Conservation (phyloP, 2,329 filamentous ascomycete species). For the Diaporthe humulicola region DNA sequence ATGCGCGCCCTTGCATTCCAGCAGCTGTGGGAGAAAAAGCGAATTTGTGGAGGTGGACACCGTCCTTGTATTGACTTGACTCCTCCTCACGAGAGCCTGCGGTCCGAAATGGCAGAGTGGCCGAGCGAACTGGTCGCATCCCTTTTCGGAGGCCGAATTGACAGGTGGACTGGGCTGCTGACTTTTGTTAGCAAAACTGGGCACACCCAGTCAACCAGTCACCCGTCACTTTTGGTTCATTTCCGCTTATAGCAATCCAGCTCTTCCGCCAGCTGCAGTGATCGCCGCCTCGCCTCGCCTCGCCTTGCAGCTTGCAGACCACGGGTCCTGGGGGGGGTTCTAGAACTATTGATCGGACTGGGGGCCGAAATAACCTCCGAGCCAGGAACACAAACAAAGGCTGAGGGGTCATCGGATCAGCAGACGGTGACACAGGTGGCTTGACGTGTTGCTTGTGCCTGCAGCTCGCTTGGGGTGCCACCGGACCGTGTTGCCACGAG, state of each 20-base stretch:
- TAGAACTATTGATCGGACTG: conserved; percentile 25
- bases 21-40: neutral
- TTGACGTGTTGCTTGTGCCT: conserved; percentile 7
- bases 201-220: conserved; percentile 2
- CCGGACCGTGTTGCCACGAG: conserved; percentile 19
- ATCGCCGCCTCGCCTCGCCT: conserved; percentile 22
- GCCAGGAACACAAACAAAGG: neutral
- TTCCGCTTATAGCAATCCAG: conserved; percentile 22
- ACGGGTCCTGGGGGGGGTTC: conserved; percentile 16
- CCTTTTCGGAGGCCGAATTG: conserved; percentile 3
- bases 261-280: conserved; percentile 19
- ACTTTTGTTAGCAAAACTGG: neutral
- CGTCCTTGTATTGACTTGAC: neutral
- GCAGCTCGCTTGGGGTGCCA: neutral
- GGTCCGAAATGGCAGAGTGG: neutral
- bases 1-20: conserved; percentile 11
- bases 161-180: neutral
- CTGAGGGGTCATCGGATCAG: neutral
- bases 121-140: neutral
- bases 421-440: conserved; percentile 21
- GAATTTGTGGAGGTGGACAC: neutral
- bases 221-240: neutral
- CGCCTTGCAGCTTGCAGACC: conserved; percentile 12
- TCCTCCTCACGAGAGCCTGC: neutral
- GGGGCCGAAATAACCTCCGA: conserved; percentile 10